These are phyloP conservation scores for Hippophae gyantsensis DNA, from an alignment of 306 rosid genomes.

Conservation along the genomic window DNA sequence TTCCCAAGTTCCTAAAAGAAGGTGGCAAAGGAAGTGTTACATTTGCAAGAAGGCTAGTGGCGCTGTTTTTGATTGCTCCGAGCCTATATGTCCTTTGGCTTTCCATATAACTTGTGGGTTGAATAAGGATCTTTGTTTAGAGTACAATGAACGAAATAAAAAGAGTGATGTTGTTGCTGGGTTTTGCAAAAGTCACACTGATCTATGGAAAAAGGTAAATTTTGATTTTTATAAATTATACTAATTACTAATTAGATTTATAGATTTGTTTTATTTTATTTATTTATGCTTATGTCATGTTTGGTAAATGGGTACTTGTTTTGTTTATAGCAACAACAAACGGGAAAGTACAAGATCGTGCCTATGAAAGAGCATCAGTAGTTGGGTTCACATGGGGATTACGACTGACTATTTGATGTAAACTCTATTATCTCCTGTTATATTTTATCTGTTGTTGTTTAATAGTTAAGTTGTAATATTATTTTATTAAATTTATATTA, in stretches of 20 bases:
- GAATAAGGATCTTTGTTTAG: constrained; percentile 54
- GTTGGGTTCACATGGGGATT: too few species aligned
- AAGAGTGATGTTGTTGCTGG: constrained; percentile 64
- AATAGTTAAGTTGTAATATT: too few species aligned
- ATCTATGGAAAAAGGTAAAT: constrained; percentile 62
- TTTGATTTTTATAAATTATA: neutral
- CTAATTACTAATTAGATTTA: neutral
- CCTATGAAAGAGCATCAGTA: constrained; percentile 30
- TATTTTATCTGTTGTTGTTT: too few species aligned
- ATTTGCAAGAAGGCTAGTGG: constrained; percentile 32
- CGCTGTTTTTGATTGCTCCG: constrained; percentile 64
- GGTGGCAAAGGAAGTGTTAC: constrained; percentile 48
- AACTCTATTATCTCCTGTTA: too few species aligned
- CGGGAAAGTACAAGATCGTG: constrained; percentile 80
- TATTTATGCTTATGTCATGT: too few species aligned
- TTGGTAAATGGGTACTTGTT: constrained; percentile 13
- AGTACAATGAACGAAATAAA: constrained; percentile 53
- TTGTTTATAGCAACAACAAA: constrained; percentile 64
- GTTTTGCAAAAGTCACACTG: constrained; percentile 52
- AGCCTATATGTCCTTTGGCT: constrained; percentile 46
- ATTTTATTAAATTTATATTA: too few species aligned
- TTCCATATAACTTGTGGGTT: constrained; percentile 70
- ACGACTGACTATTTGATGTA: too few species aligned
- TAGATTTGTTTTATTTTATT: too few species aligned
- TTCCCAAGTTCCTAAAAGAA: constrained; percentile 49